Percentiles rank a stretch among this genome's conserved stretches.
phyloP scores from a whole-genome alignment of 208 protist genomes.

The Trypanosoma avium region DNA sequence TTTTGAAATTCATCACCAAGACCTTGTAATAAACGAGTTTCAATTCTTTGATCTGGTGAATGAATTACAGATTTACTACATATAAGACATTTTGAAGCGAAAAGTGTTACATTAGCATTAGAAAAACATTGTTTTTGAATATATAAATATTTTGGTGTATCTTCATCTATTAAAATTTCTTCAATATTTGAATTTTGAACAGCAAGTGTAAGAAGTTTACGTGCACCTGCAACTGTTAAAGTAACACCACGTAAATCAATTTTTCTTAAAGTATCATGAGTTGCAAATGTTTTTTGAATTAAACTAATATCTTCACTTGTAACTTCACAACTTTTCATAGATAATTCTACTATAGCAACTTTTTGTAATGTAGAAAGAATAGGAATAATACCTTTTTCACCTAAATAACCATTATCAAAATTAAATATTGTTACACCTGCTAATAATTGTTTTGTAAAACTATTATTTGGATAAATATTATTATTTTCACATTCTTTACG shows the following conservation, averaged over 20 bases:
- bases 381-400: constrained; percentile 62
- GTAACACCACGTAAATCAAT: constrained; percentile 74
- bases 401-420: constrained; percentile 84
- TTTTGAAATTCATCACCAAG: constrained; percentile 30
- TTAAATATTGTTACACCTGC: constrained; percentile 48
- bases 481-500: constrained; percentile 37
- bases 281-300: constrained; percentile 47
- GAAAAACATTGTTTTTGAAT: constrained; percentile 70
- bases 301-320: constrained; percentile 45
- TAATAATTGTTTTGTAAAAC: constrained; percentile 64
- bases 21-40: constrained; percentile 31
- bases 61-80: constrained; percentile 40
- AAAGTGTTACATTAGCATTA: constrained; percentile 40
- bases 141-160: constrained; percentile 57
- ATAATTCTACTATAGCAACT: constrained; percentile 45
- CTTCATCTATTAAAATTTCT: constrained; percentile 57
- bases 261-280: constrained; percentile 61
- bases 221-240: constrained; percentile 47
- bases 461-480: constrained; percentile 38
- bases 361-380: constrained; percentile 68
- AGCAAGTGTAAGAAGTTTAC: constrained; percentile 57
- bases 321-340: constrained; percentile 52
- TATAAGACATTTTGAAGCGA: constrained; percentile 47
- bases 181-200: constrained; percentile 52
- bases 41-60: constrained; percentile 15